phyloP scores from a whole-genome alignment of 805 yeast genomes.

The Naumovozyma dairenensis region DNA sequence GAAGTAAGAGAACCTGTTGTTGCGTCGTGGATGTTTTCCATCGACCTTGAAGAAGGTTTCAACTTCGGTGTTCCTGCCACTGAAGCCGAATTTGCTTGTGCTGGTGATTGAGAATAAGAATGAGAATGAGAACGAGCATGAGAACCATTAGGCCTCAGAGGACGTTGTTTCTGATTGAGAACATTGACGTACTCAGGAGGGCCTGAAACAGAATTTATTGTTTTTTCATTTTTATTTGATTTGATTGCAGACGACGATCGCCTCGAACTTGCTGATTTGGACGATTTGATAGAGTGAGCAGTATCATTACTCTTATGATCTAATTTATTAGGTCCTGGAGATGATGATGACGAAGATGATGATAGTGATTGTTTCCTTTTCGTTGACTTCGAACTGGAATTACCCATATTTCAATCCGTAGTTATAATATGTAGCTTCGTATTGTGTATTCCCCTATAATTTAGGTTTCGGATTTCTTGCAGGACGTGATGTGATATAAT shows the following conservation, averaged over 20 bases:
- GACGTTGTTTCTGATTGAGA: neutral
- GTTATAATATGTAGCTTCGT: too few relatives aligned
- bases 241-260: slow-evolving; percentile 12
- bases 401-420: slow-evolving; percentile 41
- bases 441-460: too few relatives aligned
- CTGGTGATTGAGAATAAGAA: neutral
- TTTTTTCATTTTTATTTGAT: neutral
- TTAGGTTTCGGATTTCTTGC: too few relatives aligned
- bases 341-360: slow-evolving; percentile 5
- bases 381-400: slow-evolving; percentile 37
- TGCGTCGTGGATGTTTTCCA: too few relatives aligned
- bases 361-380: slow-evolving; percentile 12
- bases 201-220: too few relatives aligned
- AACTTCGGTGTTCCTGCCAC: slow-evolving; percentile 4
- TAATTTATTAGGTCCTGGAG: slow-evolving; percentile 34
- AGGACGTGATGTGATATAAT: too few relatives aligned
- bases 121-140: neutral
- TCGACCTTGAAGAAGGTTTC: slow-evolving; percentile 3
- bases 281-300: slow-evolving; percentile 39
- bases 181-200: too few relatives aligned
- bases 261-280: slow-evolving; percentile 32
- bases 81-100: slow-evolving; percentile 1
- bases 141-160: neutral
- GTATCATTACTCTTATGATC: slow-evolving; percentile 53
- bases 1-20: too few relatives aligned